These are phyloP conservation scores for Clathrus columnatus DNA, from an alignment of 768 basidiomycete genomes.

Conservation along the genomic window DNA sequence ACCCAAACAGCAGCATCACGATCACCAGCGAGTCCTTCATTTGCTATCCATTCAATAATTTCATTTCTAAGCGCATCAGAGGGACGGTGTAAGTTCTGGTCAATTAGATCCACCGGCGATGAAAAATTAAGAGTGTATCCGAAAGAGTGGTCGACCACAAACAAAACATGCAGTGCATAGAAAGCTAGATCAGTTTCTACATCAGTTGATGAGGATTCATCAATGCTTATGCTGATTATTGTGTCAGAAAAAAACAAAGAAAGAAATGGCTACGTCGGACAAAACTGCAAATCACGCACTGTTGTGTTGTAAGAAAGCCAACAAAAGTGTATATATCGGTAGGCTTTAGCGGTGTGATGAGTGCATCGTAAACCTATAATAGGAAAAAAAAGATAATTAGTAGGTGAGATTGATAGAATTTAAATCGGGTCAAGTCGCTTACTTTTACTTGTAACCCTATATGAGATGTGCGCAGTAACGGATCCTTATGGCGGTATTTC, in stretches of 20 bases:
- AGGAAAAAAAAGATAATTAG: conserved; percentile 9
- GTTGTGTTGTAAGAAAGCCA: conserved; percentile 61
- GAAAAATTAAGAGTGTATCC: conserved; percentile 16
- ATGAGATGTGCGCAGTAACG: conserved; percentile 42
- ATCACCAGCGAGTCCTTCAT: conserved; percentile 62
- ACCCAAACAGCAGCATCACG: conserved; percentile 66
- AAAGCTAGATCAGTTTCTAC: background rate
- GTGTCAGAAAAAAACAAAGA: background rate
- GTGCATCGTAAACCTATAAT: conserved; percentile 50
- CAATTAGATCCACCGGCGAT: background rate
- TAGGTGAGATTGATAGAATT: background rate
- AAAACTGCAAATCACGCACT: conserved; percentile 32
- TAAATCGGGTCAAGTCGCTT: background rate
- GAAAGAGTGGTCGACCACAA: conserved; percentile 10
- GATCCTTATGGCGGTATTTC: conserved; percentile 50
- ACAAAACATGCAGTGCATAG: conserved; percentile 2
- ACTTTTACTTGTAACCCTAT: conserved; percentile 73
- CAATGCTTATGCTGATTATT: background rate
- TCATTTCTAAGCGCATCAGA: conserved; percentile 32
- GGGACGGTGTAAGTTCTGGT: background rate
- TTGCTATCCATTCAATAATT: conserved; percentile 65
- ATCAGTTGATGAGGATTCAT: background rate
- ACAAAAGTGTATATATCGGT: conserved; percentile 63
- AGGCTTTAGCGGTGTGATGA: conserved; percentile 40
- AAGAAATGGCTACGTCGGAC: no score